phyloP scores from a whole-genome alignment of 2,329 filamentous ascomycete species.

The Paraconiothyrium brasiliense region DNA sequence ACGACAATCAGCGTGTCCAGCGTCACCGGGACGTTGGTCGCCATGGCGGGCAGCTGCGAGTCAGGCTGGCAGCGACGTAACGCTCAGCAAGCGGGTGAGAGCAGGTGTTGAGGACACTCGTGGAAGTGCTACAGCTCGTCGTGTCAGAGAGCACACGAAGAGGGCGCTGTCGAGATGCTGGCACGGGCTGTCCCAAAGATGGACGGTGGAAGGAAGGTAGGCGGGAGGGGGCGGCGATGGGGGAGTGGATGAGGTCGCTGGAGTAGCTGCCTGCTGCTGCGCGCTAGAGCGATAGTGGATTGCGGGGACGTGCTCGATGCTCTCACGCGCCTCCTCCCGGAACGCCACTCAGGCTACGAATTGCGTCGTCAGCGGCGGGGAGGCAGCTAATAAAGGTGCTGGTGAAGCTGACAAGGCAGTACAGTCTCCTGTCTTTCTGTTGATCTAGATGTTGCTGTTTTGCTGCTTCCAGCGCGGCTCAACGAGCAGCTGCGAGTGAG shows the following conservation, averaged over 20 bases:
- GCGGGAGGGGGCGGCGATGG: conserved; percentile 5
- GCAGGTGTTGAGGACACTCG: background rate
- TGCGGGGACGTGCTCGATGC: conserved; percentile 9
- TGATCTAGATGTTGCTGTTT: background rate
- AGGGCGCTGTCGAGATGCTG: background rate
- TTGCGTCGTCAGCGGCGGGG: conserved; percentile 11
- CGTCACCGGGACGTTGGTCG: conserved; percentile 59
- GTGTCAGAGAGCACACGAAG: background rate
- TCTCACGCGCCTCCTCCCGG: conserved; percentile 1
- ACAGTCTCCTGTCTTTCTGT: background rate
- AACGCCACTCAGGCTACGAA: background rate
- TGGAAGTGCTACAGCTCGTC: background rate
- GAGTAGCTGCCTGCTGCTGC: background rate
- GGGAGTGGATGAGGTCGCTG: conserved; percentile 11
- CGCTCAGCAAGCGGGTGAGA: conserved; percentile 15
- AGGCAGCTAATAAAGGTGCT: background rate
- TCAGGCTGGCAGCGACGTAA: conserved; percentile 36
- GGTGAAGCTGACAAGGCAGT: background rate
- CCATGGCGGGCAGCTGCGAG: conserved; percentile 43
- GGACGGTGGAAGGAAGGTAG: conserved; percentile 4
- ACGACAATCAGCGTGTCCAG: conserved; percentile 82
- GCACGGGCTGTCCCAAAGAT: background rate
- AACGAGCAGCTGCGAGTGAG: background rate
- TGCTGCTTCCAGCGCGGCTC: background rate
- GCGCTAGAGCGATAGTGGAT: background rate